Evolutionary conservation across 768 basidiomycete genomes (phyloP).

Genomic region (Suillus plorans): DNA sequence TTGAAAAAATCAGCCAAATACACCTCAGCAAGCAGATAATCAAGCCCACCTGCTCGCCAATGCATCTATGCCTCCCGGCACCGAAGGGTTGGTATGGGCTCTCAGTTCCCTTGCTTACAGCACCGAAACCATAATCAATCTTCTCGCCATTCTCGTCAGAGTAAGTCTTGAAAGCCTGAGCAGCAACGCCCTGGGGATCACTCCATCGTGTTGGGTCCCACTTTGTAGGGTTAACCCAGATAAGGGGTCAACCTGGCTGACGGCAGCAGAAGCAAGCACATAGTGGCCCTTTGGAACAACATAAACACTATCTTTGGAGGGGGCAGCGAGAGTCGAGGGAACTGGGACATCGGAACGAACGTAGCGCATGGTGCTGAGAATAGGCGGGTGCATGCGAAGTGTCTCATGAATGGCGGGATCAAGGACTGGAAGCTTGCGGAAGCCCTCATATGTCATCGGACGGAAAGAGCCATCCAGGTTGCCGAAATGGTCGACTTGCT

Average conservation of each 20-base stretch:
- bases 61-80: slow-evolving; percentile 93
- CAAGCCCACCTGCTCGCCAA: slow-evolving; percentile 75
- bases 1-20: slow-evolving; percentile 3
- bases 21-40: neutral
- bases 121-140: slow-evolving; percentile 95
- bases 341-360: slow-evolving; percentile 85
- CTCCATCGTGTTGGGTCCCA: slow-evolving; percentile 89
- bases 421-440: slow-evolving; percentile 79
- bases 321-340: slow-evolving; percentile 77
- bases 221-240: slow-evolving; percentile 70
- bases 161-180: slow-evolving; percentile 75
- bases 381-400: slow-evolving; percentile 89
- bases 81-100: slow-evolving; percentile 98
- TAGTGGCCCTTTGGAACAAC: slow-evolving; percentile 89
- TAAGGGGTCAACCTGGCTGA: slow-evolving; percentile 80
- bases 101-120: slow-evolving; percentile 94
- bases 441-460: slow-evolving; percentile 81
- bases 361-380: slow-evolving; percentile 93
- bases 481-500: slow-evolving; percentile 82
- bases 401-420: slow-evolving; percentile 93
- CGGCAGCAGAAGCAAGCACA: slow-evolving; percentile 84
- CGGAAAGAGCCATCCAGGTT: slow-evolving; percentile 79
- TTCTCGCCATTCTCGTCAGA: slow-evolving; percentile 79
- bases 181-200: slow-evolving; percentile 80
- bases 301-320: slow-evolving; percentile 70